Evolutionary conservation across 2,329 filamentous ascomycete genomes (phyloP), one percentile per base, ranked within the genome.

Genomic region (Bipolaris victoriae): DNA sequence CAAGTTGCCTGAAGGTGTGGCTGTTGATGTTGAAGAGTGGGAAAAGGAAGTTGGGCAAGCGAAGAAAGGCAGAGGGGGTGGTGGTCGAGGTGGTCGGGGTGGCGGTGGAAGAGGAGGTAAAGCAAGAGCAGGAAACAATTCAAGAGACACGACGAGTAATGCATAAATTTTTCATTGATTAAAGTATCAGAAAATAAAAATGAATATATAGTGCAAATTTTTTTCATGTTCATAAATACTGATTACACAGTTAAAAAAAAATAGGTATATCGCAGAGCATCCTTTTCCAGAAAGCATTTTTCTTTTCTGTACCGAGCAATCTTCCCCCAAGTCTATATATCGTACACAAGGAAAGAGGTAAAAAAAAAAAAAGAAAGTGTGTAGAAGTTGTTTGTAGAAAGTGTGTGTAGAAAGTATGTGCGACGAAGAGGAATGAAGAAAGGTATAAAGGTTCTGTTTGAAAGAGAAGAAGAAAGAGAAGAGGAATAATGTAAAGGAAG

Each of bases 1-100:
- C 0, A 79, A 86, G 68, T 82, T 88, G 49, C 74, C 74, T 0
- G 72, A 76, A 22, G 74, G 74, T 49, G 75, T 68, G 55, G 72
- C 65, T 57, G 75, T 73, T 45, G 70, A 70, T 69, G 62, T 72
- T 54, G 78, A 77, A 66, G 64, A 62, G 66, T 49, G 73, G 78
- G 57, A 73, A 69, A 70, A 60, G 63, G 71, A 74, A 50, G 52
- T 75, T 57, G 62, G 57, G 2, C 59, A 52, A 39, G 46, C 45
- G 2, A 60, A 62, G 50, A 69, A 62, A 36, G 70, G 68, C 7
- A 64, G 58, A 31, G 65, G 60, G 57, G 65, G 67, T 9, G 63
- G 64, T 16, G 50, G 67, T 2, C 7, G 26, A 9, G 26, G 69
- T 9, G 65, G 64, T 66, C 51, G 66, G 26, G 63, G 67, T 2